phyloP scores from a whole-genome alignment of 805 yeast genomes.

The Tetrapisispora nanseiensis region DNA sequence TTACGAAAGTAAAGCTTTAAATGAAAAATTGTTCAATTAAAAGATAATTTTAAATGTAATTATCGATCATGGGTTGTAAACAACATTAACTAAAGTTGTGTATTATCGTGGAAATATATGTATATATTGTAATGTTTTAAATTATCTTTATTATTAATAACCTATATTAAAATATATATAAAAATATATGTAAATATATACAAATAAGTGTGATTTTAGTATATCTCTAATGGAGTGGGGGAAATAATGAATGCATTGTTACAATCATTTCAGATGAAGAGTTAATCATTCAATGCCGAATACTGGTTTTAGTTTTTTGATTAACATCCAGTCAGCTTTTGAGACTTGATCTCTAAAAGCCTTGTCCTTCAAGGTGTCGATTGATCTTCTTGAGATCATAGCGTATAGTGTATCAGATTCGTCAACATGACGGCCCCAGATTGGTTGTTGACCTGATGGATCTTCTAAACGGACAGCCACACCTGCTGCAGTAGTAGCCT shows the following conservation, averaged over 20 bases:
- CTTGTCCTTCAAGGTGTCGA: slow-evolving; percentile 95
- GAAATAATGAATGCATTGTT: neutral
- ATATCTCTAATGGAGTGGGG: neutral
- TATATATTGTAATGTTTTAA: neutral
- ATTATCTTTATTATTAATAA: neutral
- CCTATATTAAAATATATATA: neutral
- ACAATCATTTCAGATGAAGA: neutral
- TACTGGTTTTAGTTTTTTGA: slow-evolving; percentile 78
- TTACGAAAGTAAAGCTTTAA: no score
- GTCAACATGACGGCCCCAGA: slow-evolving; percentile 98
- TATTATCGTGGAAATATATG: no score
- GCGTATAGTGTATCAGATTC: slow-evolving; percentile 87
- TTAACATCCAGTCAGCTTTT: slow-evolving; percentile 90
- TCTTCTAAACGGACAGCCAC: slow-evolving; percentile 96
- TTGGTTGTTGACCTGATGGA: slow-evolving; percentile 86
- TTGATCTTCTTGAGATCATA: slow-evolving; percentile 78
- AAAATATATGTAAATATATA: neutral
- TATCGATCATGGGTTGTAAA: no score
- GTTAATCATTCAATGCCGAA: slow-evolving; percentile 55
- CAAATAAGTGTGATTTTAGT: neutral
- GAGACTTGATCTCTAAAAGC: slow-evolving; percentile 93
- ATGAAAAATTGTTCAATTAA: neutral
- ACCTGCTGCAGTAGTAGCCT: slow-evolving; percentile 95
- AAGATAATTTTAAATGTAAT: no score
- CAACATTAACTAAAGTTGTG: no score